Percentiles rank a stretch among this genome's conserved stretches.
These are phyloP conservation scores for Pestalotiopsis sp. DNA, from an alignment of 2,329 filamentous ascomycete genomes.

Conservation along the genomic window DNA sequence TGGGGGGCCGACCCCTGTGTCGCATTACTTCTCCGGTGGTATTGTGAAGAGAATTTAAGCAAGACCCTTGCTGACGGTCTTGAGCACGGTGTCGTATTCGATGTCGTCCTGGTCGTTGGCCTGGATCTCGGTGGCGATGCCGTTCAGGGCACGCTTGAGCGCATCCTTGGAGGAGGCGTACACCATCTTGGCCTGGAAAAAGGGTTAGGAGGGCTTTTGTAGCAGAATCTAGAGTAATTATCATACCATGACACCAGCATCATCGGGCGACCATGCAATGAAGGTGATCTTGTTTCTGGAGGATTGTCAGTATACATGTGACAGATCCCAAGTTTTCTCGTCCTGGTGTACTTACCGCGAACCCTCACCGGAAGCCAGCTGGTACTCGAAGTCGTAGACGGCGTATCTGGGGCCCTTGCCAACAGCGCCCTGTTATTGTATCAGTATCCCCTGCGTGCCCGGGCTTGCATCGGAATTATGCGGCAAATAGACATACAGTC, in stretches of 20 bases:
- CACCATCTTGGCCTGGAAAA: constrained; percentile 79
- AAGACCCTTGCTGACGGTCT: constrained; percentile 63
- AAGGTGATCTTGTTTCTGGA: constrained; percentile 76
- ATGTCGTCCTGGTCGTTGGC: constrained; percentile 85
- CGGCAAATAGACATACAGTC: constrained; percentile 51
- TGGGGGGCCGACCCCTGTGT: not conserved
- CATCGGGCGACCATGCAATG: constrained; percentile 80
- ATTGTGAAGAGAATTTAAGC: not conserved
- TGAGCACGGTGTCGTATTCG: constrained; percentile 73
- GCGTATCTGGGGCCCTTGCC: constrained; percentile 79
- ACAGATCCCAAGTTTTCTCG: constrained; percentile 28
- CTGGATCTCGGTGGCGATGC: constrained; percentile 76
- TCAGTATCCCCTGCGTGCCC: constrained; percentile 39
- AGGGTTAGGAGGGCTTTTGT: constrained; percentile 21
- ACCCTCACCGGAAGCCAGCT: constrained; percentile 72
- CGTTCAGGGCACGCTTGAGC: constrained; percentile 77
- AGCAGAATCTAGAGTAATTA: not conserved
- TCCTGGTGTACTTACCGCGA: constrained; percentile 50
- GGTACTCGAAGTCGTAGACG: constrained; percentile 84
- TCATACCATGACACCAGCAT: constrained; percentile 76
- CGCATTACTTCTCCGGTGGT: not conserved
- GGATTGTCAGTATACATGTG: constrained; percentile 14
- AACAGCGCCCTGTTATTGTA: constrained; percentile 50
- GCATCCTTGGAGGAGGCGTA: constrained; percentile 89
- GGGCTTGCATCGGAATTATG: constrained; percentile 20